Percentiles rank a stretch among this genome's conserved stretches.
Conservation (phyloP, 2,329 filamentous ascomycete species). For the Nothophaeocryptopus gaeumannii region DNA sequence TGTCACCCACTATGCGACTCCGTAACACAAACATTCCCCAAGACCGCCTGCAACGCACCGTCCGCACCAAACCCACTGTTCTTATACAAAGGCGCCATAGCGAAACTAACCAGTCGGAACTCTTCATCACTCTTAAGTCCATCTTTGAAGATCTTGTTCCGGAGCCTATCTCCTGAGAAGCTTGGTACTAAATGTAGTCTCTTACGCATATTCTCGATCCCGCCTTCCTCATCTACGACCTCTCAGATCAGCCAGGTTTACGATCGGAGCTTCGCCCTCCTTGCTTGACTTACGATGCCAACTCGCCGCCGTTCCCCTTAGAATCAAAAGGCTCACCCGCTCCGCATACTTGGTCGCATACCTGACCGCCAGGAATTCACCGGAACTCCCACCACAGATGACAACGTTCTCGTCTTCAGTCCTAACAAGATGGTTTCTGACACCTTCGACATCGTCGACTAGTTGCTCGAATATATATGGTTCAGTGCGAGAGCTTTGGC, state of each 20-base stretch:
- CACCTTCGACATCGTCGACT: slow-evolving; percentile 1
- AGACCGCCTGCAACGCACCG: background rate
- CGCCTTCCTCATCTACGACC: background rate
- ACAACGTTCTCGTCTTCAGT: background rate
- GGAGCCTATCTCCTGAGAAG: slow-evolving; percentile 3
- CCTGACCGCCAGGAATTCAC: background rate
- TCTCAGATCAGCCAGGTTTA: background rate
- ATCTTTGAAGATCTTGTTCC: slow-evolving; percentile 3
- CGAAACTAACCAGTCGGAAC: slow-evolving; percentile 8
- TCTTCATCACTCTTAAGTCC: slow-evolving; percentile 1
- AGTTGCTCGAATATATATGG: background rate
- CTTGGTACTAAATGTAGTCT: background rate
- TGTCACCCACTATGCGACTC: slow-evolving; percentile 1
- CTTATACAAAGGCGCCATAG: slow-evolving; percentile 3
- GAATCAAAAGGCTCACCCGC: slow-evolving; percentile 1
- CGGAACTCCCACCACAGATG: slow-evolving; percentile 1
- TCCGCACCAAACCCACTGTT: background rate
- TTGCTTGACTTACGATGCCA: background rate
- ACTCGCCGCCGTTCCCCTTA: background rate
- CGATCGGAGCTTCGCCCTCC: too few relatives aligned
- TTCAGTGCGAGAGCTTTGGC: slow-evolving; percentile 1
- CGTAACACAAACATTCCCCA: background rate
- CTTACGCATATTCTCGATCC: background rate
- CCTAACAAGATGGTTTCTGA: background rate
- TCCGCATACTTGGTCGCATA: slow-evolving; percentile 3